Conservation (phyloP, 192 early-diverging fungal genomes). For the Dispira parvispora region DNA sequence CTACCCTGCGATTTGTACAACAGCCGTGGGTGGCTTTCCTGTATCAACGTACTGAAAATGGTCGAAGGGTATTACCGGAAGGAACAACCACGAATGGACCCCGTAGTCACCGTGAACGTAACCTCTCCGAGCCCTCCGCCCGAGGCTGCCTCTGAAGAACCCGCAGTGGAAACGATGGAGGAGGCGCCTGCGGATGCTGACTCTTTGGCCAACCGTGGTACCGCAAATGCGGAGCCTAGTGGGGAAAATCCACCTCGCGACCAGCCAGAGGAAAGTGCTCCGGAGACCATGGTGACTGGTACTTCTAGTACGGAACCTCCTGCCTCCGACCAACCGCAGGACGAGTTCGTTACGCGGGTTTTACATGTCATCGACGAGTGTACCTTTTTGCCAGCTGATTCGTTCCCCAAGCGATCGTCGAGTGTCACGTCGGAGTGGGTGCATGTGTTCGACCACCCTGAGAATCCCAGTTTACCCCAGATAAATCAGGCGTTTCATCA, state of each 20-base stretch:
- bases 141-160: not conserved
- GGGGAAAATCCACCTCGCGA: not conserved
- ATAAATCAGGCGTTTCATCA: slow-evolving; percentile 35
- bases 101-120: not conserved
- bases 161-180: not conserved
- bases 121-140: not conserved
- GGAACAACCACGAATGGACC: not conserved
- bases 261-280: not conserved
- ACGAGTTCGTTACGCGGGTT: not conserved
- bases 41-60: slow-evolving; percentile 50
- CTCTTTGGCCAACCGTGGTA: not conserved
- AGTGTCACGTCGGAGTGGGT: not conserved
- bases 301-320: not conserved
- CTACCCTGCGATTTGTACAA: slow-evolving; percentile 60
- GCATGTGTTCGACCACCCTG: slow-evolving; percentile 15
- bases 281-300: not conserved
- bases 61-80: slow-evolving; percentile 36
- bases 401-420: not conserved
- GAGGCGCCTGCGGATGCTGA: not conserved
- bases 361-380: too few relatives aligned
- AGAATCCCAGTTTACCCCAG: not conserved
- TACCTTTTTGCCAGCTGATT: not conserved
- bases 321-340: not conserved
- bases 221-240: not conserved
- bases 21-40: slow-evolving; percentile 39